Evolutionary conservation across 768 basidiomycete genomes (phyloP).

Genomic region (Tulasnella sp.): DNA sequence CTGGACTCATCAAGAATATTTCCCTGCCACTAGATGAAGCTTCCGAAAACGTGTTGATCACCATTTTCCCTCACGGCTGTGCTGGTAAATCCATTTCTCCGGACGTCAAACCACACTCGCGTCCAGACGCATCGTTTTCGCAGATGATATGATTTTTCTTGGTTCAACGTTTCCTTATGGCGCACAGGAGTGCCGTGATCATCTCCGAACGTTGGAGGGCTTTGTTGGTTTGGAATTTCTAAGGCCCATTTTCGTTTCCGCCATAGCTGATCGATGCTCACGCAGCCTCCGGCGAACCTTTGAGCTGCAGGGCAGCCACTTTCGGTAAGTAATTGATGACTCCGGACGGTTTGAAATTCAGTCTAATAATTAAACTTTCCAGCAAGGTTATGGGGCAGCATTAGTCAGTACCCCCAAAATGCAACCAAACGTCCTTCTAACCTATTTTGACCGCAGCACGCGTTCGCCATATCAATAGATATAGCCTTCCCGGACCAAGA

Average conservation of each 20-base stretch:
- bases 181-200: background rate
- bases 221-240: background rate
- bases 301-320: background rate
- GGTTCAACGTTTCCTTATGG: background rate
- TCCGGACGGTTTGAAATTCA: no score
- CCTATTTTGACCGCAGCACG: background rate
- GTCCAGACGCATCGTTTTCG: no score
- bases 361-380: background rate
- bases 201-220: background rate
- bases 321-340: background rate
- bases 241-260: background rate
- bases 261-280: background rate
- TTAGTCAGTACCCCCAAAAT: background rate
- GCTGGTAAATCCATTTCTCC: background rate
- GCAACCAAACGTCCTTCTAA: no score
- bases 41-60: background rate
- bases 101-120: background rate
- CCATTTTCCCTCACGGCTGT: background rate
- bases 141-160: background rate
- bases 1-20: constrained; percentile 7
- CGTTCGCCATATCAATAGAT: background rate
- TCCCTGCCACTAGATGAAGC: background rate
- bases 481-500: background rate
- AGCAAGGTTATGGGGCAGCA: background rate
- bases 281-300: background rate